Conservation (phyloP, 1,284 basidiomycete genomes). For the Exsudoporus floridanus region DNA sequence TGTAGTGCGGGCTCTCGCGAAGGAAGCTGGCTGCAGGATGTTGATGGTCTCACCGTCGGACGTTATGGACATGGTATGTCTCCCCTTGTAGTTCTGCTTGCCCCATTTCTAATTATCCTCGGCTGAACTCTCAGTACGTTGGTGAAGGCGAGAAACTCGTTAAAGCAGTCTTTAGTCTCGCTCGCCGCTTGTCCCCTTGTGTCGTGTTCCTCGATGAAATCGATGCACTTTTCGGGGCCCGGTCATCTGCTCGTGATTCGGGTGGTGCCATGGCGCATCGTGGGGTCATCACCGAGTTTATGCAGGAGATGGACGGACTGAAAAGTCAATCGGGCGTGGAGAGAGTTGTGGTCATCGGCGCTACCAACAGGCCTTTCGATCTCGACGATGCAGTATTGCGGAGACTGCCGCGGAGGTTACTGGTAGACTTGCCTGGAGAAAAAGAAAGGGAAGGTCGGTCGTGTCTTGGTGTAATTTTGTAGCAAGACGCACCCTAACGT, state of each 20-base stretch:
- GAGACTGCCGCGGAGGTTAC: slow-evolving; percentile 76
- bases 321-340: slow-evolving; percentile 64
- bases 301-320: slow-evolving; percentile 98
- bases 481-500: not conserved
- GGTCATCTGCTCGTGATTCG: slow-evolving; percentile 77
- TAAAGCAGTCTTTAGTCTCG: slow-evolving; percentile 86
- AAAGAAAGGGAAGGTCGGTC: slow-evolving; percentile 75
- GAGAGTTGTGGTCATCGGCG: slow-evolving; percentile 90
- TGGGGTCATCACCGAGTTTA: slow-evolving; percentile 88
- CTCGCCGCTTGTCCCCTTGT: slow-evolving; percentile 84
- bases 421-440: slow-evolving; percentile 83
- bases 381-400: slow-evolving; percentile 84
- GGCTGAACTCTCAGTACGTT: slow-evolving; percentile 65
- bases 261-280: slow-evolving; percentile 84
- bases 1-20: slow-evolving; percentile 87
- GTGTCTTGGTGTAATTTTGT: slow-evolving; percentile 4
- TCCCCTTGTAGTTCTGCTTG: not conserved
- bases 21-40: slow-evolving; percentile 89
- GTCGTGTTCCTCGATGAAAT: slow-evolving; percentile 97
- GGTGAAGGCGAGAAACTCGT: slow-evolving; percentile 96
- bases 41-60: slow-evolving; percentile 81
- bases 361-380: slow-evolving; percentile 88
- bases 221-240: slow-evolving; percentile 89
- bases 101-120: slow-evolving; percentile 7
- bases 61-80: slow-evolving; percentile 82